Evolutionary conservation across 2,329 filamentous ascomycete genomes (phyloP).

Genomic region (Claviceps digitariae): DNA sequence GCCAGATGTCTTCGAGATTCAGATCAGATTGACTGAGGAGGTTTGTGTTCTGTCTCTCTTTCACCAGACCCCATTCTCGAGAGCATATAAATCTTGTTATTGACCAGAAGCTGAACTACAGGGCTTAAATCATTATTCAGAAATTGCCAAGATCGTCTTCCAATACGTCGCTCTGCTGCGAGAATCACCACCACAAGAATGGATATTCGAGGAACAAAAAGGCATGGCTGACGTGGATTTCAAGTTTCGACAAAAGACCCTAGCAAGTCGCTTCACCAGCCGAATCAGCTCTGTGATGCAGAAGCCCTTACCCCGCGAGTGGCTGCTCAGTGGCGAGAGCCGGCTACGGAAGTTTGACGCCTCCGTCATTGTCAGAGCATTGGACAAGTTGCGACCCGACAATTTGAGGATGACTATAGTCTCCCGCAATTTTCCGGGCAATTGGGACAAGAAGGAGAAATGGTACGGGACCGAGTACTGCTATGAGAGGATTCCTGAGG

Average conservation of each 20-base stretch:
- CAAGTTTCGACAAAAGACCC: slow-evolving; percentile 85
- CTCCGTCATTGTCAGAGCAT: slow-evolving; percentile 56
- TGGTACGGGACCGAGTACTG: slow-evolving; percentile 98
- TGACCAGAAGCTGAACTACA: slow-evolving; percentile 11
- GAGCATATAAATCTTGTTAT: not conserved
- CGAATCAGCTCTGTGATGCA: slow-evolving; percentile 81
- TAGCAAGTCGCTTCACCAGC: slow-evolving; percentile 80
- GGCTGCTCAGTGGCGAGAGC: slow-evolving; percentile 68
- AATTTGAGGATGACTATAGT: slow-evolving; percentile 80
- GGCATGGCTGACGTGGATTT: slow-evolving; percentile 87
- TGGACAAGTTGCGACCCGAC: slow-evolving; percentile 66
- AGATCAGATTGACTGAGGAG: slow-evolving; percentile 70
- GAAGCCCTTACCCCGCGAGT: slow-evolving; percentile 72
- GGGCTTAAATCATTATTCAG: slow-evolving; percentile 65
- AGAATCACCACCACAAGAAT: slow-evolving; percentile 68
- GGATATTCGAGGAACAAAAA: slow-evolving; percentile 90
- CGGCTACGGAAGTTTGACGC: slow-evolving; percentile 71
- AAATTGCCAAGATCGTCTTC: slow-evolving; percentile 74
- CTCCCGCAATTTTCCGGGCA: slow-evolving; percentile 69
- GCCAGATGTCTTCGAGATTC: slow-evolving; percentile 65
- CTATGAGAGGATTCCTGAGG: slow-evolving; percentile 61
- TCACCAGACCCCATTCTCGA: not conserved
- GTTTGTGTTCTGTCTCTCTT: slow-evolving; percentile 25
- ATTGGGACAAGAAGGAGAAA: slow-evolving; percentile 79
- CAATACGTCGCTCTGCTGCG: slow-evolving; percentile 82